Percentiles rank a stretch among this genome's conserved stretches.
Conservation (phyloP, 306 rosid species). For the Luffa acutangula region DNA sequence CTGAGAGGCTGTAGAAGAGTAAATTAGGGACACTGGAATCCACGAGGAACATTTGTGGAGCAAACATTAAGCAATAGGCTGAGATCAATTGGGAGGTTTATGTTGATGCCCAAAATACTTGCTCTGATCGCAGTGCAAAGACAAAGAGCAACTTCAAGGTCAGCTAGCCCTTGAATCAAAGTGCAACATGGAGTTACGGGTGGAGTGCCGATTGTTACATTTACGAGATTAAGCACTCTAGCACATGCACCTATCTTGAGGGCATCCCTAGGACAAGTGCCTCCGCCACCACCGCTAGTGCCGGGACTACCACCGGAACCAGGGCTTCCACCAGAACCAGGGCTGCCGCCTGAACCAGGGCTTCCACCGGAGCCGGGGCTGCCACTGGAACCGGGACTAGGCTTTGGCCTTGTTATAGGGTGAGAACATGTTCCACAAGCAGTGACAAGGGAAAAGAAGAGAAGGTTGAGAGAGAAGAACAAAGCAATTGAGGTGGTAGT, state of each 20-base stretch:
- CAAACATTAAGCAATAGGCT: slow-evolving; percentile 63
- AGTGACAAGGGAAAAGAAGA: slow-evolving; percentile 54
- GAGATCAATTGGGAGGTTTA: slow-evolving; percentile 45
- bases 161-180: slow-evolving; percentile 41
- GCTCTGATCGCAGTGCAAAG: slow-evolving; percentile 83
- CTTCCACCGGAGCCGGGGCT: background rate
- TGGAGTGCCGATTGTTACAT: slow-evolving; percentile 46
- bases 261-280: slow-evolving; percentile 53
- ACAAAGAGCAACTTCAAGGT: slow-evolving; percentile 82
- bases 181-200: slow-evolving; percentile 58
- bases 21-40: slow-evolving; percentile 39
- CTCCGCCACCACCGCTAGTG: background rate
- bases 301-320: background rate
- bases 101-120: slow-evolving; percentile 47
- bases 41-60: slow-evolving; percentile 44
- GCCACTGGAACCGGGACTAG: background rate
- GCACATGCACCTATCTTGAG: slow-evolving; percentile 58
- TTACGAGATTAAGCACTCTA: slow-evolving; percentile 37
- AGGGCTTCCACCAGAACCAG: background rate
- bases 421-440: slow-evolving; percentile 37
- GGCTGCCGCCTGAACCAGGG: background rate
- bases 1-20: background rate
- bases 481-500: slow-evolving; percentile 41
- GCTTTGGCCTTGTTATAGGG: slow-evolving; percentile 9
- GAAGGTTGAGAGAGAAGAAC: slow-evolving; percentile 51